Conservation (phyloP, 2,329 filamentous ascomycete species). For the Mariannaea elegans region DNA sequence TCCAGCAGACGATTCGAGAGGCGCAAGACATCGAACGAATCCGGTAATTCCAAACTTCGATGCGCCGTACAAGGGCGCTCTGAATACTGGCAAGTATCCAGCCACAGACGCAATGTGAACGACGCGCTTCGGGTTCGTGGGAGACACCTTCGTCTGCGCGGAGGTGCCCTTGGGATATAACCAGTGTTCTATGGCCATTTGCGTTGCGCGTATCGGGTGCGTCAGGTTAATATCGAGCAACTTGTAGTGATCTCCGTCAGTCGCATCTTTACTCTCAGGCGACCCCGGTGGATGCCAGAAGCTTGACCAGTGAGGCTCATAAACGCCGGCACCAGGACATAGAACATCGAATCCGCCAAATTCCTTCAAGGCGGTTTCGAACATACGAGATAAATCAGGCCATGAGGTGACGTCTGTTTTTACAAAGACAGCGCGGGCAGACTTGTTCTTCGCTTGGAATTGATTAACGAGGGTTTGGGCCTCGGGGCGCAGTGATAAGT, state of each 20-base stretch:
- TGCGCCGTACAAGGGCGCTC: slow-evolving; percentile 50
- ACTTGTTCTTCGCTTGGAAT: slow-evolving; percentile 26
- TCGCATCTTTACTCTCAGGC: slow-evolving; percentile 41
- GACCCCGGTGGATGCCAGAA: slow-evolving; percentile 55
- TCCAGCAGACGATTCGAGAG: slow-evolving; percentile 43
- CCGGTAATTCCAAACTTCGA: slow-evolving; percentile 51
- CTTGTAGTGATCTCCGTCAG: slow-evolving; percentile 44
- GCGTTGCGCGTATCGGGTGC: slow-evolving; percentile 52
- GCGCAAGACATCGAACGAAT: slow-evolving; percentile 52
- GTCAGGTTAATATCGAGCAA: slow-evolving; percentile 52
- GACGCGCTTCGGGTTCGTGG: slow-evolving; percentile 45
- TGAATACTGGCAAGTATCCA: slow-evolving; percentile 45
- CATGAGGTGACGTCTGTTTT: slow-evolving; percentile 56
- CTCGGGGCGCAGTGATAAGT: slow-evolving; percentile 53
- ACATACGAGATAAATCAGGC: slow-evolving; percentile 48
- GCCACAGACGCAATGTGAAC: slow-evolving; percentile 51
- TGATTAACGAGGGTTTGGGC: slow-evolving; percentile 46
- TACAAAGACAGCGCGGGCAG: slow-evolving; percentile 50
- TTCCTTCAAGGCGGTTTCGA: slow-evolving; percentile 43
- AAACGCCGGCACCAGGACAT: slow-evolving; percentile 57
- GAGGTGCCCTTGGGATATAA: slow-evolving; percentile 36
- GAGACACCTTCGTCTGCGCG: slow-evolving; percentile 24
- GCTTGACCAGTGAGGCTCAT: slow-evolving; percentile 54
- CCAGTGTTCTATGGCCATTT: slow-evolving; percentile 52
- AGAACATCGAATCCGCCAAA: slow-evolving; percentile 54